These are phyloP conservation scores for Candida sp. DNA, from an alignment of 1,139 yeast species.

Conservation along the genomic window DNA sequence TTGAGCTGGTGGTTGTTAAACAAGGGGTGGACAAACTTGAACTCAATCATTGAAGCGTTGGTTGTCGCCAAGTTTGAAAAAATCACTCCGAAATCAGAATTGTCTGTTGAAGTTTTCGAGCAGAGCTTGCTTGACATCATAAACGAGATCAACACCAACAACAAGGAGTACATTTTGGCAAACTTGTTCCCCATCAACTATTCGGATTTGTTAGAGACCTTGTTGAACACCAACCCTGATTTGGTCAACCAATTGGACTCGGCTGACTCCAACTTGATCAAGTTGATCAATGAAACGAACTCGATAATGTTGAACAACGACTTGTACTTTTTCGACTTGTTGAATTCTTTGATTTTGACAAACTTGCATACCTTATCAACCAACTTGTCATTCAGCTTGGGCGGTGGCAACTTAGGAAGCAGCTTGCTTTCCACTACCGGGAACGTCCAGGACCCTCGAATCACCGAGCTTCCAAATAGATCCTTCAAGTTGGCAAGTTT, in stretches of 20 bases:
- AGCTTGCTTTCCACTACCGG: slow-evolving; percentile 14
- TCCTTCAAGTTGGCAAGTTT: slow-evolving; percentile 67
- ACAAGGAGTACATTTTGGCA: slow-evolving; percentile 43
- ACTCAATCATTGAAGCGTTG: slow-evolving; percentile 55
- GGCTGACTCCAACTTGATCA: slow-evolving; percentile 45
- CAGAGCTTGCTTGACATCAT: slow-evolving; percentile 27
- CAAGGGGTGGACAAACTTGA: slow-evolving; percentile 75
- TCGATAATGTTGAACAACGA: slow-evolving; percentile 30
- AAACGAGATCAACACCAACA: slow-evolving; percentile 38
- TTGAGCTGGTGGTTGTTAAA: slow-evolving; percentile 95
- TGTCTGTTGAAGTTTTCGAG: slow-evolving; percentile 63
- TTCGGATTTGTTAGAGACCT: slow-evolving; percentile 47
- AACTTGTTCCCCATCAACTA: slow-evolving; percentile 48
- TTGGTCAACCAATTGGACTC: slow-evolving; percentile 41
- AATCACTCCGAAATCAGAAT: slow-evolving; percentile 74
- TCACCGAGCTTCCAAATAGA: slow-evolving; percentile 21
- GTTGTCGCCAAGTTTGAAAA: slow-evolving; percentile 66
- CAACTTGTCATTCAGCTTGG: slow-evolving; percentile 29
- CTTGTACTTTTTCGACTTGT: slow-evolving; percentile 35
- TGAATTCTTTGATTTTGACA: slow-evolving; percentile 29
- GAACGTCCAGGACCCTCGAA: slow-evolving; percentile 14
- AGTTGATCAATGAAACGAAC: slow-evolving; percentile 50
- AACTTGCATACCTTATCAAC: slow-evolving; percentile 33
- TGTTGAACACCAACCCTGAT: slow-evolving; percentile 50
- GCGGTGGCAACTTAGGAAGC: slow-evolving; percentile 17